Conservation (phyloP, 257 asterid genomes). For the Solanum sejunctum region DNA sequence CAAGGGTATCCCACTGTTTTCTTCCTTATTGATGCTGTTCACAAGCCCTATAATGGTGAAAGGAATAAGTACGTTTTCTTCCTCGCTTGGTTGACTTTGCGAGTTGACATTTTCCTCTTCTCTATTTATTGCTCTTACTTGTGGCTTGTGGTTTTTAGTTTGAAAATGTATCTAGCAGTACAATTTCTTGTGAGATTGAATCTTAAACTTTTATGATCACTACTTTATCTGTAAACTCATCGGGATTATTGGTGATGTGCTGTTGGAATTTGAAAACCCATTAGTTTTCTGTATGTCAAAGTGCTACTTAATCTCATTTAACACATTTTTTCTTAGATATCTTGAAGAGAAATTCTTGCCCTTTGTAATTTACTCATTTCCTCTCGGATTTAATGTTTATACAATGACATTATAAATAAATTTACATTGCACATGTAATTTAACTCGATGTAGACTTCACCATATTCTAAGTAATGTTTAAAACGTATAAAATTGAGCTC, state of each 20-base stretch:
- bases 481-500: not conserved
- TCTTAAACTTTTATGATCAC: not conserved
- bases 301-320: not conserved
- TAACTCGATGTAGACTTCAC: not conserved
- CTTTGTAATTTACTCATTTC: not conserved
- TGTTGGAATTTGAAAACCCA: not conserved
- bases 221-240: not conserved
- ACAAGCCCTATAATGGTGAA: conserved; percentile 56
- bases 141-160: not conserved
- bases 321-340: not conserved
- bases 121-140: not conserved
- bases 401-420: not conserved
- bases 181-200: not conserved
- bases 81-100: not conserved
- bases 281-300: not conserved
- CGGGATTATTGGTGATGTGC: not conserved
- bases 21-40: conserved; percentile 79
- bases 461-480: not conserved
- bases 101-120: not conserved
- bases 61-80: conserved; percentile 63
- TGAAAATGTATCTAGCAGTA: not conserved
- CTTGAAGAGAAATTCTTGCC: not conserved
- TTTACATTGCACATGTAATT: not conserved
- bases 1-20: conserved; percentile 71
- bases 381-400: not conserved